Base-by-base conservation (phyloP, 805 yeast genomes). In the Saturnispora halmiae region DNA sequence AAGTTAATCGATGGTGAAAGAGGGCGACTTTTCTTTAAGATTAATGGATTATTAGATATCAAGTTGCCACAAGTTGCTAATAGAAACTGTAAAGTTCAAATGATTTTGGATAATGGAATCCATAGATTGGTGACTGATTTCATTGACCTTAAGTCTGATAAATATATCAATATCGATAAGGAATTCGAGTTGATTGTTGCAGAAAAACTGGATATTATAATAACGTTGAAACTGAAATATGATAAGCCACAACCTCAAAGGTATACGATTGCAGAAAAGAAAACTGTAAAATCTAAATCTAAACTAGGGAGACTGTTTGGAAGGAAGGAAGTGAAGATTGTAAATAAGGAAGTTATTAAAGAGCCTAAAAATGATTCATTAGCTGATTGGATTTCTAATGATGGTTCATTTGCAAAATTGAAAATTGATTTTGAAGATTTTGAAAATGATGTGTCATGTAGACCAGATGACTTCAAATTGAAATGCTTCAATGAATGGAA, bases 381-480 rank as follows among this genome's bases (percentile, higher is more conserved):
- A 81, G 73, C 72, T 26, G 59, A 66, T 26, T 63, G 73, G 41
- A 70, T 86, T 47, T 95, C 96, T 2, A 67, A 69, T 26, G 94
- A 86, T 58, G 97, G 97, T 2, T 84, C 95, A 28, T 87, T 84
- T 67, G 95, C 86, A 7, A 70, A 90, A 52, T 73, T 82, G 40
- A 77, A 80, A 50, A 66, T 88, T 40, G 72, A 72, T 34, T 79
- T 82, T 51, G 69, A 70, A 19, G 74, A 73, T 42, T 72, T 72
- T 50, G 78, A 78, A 51, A 59, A 67, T 16, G 69, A 68, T 24
- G 65, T 82, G 34, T 72, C 70, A 14, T 81, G 84, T 14, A 57
- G 62, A 36, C 65, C 76, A 1, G 63, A 65, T 42, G 66, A 65
- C 35, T 75, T 75, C 54, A 66, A 69, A 33, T 53, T 85, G 33